Percentiles rank a stretch among this genome's conserved stretches.
phyloP scores from a whole-genome alignment of 352 stramenopile species.

The Phytophthora litchii region DNA sequence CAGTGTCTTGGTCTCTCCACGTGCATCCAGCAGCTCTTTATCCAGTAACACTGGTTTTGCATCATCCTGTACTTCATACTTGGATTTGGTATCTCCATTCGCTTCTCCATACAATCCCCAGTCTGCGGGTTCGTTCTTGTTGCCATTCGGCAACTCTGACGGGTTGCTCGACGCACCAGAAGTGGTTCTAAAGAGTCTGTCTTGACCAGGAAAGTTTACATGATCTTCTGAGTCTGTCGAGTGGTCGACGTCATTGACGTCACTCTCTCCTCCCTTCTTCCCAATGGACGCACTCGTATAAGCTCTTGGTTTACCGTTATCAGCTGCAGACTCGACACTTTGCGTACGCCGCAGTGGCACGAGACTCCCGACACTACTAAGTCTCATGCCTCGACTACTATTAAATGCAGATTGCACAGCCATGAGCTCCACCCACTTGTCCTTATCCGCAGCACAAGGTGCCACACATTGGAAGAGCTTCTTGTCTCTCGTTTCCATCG shows the following conservation, averaged over 20 bases:
- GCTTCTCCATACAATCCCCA: slow-evolving; percentile 61
- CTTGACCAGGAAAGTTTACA: slow-evolving; percentile 19
- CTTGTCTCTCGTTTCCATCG: slow-evolving; percentile 72
- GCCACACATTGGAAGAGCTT: slow-evolving; percentile 82
- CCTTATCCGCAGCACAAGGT: slow-evolving; percentile 52
- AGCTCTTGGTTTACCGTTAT: slow-evolving; percentile 28
- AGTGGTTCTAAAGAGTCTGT: slow-evolving; percentile 47
- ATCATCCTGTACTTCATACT: slow-evolving; percentile 55
- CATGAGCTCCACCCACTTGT: slow-evolving; percentile 74
- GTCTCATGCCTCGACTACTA: slow-evolving; percentile 19
- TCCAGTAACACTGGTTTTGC: slow-evolving; percentile 54
- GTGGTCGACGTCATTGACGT: slow-evolving; percentile 21
- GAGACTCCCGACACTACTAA: slow-evolving; percentile 34
- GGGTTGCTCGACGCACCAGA: slow-evolving; percentile 36
- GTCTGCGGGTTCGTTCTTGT: slow-evolving; percentile 53
- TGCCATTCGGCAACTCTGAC: slow-evolving; percentile 20
- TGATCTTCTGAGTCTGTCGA: slow-evolving; percentile 38
- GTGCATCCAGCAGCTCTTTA: slow-evolving; percentile 50
- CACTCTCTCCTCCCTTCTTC: slow-evolving; percentile 26
- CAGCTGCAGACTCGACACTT: slow-evolving; percentile 25
- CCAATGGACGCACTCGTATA: slow-evolving; percentile 24
- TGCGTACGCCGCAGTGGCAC: slow-evolving; percentile 28
- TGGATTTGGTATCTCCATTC: slow-evolving; percentile 29
- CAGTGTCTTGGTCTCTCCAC: slow-evolving; percentile 35
- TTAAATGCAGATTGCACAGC: slow-evolving; percentile 35